phyloP scores from a whole-genome alignment of 331 rosid species.

The Telfairia occidentalis region DNA sequence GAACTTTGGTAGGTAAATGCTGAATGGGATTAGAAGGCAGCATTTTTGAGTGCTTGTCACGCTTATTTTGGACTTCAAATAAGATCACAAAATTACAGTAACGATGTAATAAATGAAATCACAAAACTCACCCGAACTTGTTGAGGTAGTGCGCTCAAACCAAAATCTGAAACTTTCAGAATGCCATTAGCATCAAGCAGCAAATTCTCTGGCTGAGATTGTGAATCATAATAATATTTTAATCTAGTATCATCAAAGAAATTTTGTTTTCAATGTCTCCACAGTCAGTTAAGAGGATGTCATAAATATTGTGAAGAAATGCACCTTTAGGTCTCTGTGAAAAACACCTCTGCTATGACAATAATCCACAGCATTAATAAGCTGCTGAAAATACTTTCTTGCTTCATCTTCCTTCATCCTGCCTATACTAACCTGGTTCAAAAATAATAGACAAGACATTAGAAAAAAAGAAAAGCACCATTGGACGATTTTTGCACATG shows the following conservation, averaged over 20 bases:
- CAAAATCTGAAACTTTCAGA: slow-evolving; percentile 67
- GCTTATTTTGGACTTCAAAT: not conserved
- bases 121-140: slow-evolving; percentile 72
- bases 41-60: not conserved
- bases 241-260: not conserved
- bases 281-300: not conserved
- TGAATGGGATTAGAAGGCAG: not conserved
- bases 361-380: slow-evolving; percentile 81
- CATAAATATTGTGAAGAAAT: slow-evolving; percentile 5
- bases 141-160: slow-evolving; percentile 56
- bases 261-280: not conserved
- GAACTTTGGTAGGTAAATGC: not conserved
- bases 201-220: slow-evolving; percentile 60
- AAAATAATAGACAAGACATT: not conserved
- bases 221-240: slow-evolving; percentile 17
- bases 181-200: slow-evolving; percentile 55
- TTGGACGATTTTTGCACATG: not conserved
- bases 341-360: slow-evolving; percentile 96
- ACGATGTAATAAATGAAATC: not conserved
- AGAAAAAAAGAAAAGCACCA: not conserved
- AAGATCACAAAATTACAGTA: not conserved
- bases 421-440: slow-evolving; percentile 65
- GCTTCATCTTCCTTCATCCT: slow-evolving; percentile 92
- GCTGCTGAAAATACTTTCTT: slow-evolving; percentile 88
- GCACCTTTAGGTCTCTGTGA: slow-evolving; percentile 88